Evolutionary conservation across 441 rosid species (phyloP).

Genomic region (Cnidoscolus chayamansa): DNA sequence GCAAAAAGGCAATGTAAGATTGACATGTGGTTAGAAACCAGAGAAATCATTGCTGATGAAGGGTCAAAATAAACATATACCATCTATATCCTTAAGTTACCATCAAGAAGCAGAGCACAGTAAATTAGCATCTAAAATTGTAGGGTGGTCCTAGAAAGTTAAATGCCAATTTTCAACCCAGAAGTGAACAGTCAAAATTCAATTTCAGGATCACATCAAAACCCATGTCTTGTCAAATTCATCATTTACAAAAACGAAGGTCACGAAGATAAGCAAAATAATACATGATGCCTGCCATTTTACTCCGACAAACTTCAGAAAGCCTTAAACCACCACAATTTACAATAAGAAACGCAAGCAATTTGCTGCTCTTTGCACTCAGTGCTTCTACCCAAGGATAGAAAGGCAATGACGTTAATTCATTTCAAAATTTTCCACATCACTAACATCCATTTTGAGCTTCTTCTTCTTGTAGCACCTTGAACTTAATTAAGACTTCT

Average conservation of each 20-base stretch:
- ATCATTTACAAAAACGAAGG: not conserved
- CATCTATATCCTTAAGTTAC: not conserved
- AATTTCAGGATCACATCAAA: not conserved
- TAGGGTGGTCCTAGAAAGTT: not conserved
- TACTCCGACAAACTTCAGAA: too few species aligned
- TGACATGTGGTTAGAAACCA: slow-evolving; percentile 8
- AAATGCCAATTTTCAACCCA: too few species aligned
- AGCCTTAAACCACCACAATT: too few species aligned
- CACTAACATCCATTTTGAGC: not conserved
- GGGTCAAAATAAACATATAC: not conserved
- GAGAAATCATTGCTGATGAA: slow-evolving; percentile 1
- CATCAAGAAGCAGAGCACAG: not conserved
- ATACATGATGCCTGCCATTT: not conserved
- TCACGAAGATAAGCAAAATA: not conserved
- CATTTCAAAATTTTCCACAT: not conserved
- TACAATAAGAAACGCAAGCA: not conserved
- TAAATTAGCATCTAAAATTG: too few species aligned
- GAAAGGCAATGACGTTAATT: too few species aligned
- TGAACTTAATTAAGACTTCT: too few species aligned
- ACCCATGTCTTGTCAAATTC: too few species aligned
- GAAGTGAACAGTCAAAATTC: not conserved
- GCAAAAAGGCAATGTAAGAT: slow-evolving; percentile 24
- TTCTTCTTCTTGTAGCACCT: too few species aligned
- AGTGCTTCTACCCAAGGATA: too few species aligned
- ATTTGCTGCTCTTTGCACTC: too few species aligned